Evolutionary conservation across 1,284 basidiomycete genomes (phyloP).

Genomic region (Lentinula novae-zelandiae): DNA sequence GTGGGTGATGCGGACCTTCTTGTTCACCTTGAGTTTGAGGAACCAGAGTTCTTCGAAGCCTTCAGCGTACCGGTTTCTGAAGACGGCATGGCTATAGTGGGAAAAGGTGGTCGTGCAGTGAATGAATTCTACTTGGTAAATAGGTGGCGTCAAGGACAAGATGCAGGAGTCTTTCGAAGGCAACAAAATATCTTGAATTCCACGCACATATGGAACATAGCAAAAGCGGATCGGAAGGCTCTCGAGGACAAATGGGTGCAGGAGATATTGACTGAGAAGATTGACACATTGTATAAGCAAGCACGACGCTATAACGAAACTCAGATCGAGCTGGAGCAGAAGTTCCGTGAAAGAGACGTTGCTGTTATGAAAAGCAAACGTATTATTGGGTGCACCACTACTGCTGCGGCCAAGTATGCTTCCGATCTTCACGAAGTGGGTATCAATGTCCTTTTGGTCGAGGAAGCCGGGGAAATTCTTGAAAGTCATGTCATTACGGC

Average conservation of each 20-base stretch:
- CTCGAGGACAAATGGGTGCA: conserved; percentile 31
- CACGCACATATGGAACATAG: conserved; percentile 42
- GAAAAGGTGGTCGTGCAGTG: conserved; percentile 32
- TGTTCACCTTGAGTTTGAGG: conserved; percentile 43
- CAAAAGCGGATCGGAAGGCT: conserved; percentile 6
- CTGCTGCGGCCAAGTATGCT: conserved; percentile 57
- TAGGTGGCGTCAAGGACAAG: conserved; percentile 41
- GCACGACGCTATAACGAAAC: conserved; percentile 38
- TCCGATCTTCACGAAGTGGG: conserved; percentile 25
- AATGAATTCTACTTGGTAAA: conserved; percentile 36
- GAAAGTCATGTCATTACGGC: conserved; percentile 64
- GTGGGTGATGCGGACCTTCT: conserved; percentile 29
- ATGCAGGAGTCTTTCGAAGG: conserved; percentile 42
- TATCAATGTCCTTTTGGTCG: conserved; percentile 56
- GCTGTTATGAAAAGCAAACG: conserved; percentile 39
- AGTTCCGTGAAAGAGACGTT: conserved; percentile 32
- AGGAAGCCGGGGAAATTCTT: conserved; percentile 69
- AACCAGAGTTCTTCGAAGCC: conserved; percentile 39
- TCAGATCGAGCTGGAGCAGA: conserved; percentile 33
- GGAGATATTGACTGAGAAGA: conserved; percentile 40
- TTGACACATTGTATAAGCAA: conserved; percentile 29
- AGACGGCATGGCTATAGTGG: conserved; percentile 42
- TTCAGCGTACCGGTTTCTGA: conserved; percentile 39
- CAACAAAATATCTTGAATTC: conserved; percentile 11
- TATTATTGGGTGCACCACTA: conserved; percentile 67